Base-by-base conservation (phyloP, 2,329 filamentous ascomycete species). In the Alternaria sp. region DNA sequence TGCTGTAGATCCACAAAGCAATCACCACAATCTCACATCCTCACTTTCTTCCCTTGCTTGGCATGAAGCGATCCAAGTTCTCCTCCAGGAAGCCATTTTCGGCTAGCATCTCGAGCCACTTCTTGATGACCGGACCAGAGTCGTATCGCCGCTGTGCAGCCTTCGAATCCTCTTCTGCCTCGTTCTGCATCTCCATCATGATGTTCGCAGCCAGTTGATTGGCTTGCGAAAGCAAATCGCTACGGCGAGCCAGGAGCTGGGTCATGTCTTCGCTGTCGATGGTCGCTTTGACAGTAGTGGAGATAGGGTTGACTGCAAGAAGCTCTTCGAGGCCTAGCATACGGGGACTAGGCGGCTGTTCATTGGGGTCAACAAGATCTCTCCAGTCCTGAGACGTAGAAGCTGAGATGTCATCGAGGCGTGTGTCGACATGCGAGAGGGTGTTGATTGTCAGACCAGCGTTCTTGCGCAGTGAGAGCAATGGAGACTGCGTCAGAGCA, bases 51-150 rank as follows among this genome's bases (percentile, higher is more conserved):
- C 43, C 25, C 47, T 58, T 59, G 10, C 19, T 15, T 7, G 57
- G 58, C 65, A 69, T 74, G 57, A 73, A 75, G 21, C 66, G 52
- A 15, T 70, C 62, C 2, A 78, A 55, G 57, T 77, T 71, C 54
- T 67, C 57, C 53, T 75, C 75, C 59, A 96, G 77, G 2, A 87
- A 80, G 1, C 87, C 88, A 70, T 90, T 89, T 62, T 89, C 87
- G 1, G 90, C 90, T 61, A 96, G 83, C 65, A 86, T 87, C 67
- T 86, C 85, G 47, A 94, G 79, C 89, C 92, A 95, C 40, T 80
- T 83, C 69, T 91, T 88, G 21, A 95, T 84, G 1, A 89, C 87
- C 1, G 88, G 87, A 0, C 87, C 89, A 73, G 91, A 92, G 73
- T 96, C 91, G 72, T 88, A 85, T 71, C 86, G 85, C 3, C 89